Evolutionary conservation across 163 green algal genomes (phyloP).

Genomic region (Scenedesmus sp.): DNA sequence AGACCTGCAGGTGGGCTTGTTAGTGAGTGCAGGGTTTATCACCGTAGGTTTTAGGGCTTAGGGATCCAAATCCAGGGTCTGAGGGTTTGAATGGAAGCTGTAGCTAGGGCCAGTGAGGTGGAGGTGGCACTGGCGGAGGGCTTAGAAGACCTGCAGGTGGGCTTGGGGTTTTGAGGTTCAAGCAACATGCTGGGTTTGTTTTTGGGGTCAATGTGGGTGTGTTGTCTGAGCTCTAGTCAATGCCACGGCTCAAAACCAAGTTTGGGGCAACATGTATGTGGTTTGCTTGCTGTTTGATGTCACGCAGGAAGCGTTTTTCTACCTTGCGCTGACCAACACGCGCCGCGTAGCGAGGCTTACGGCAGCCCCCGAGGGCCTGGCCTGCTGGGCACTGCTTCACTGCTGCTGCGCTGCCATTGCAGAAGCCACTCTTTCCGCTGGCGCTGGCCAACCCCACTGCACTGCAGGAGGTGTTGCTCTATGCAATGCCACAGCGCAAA

Average conservation of each 20-base stretch:
- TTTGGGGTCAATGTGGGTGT: not conserved
- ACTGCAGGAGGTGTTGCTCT: no score
- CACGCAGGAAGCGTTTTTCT: slow-evolving; percentile 53
- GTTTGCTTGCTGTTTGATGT: not conserved
- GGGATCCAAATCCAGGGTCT: no score
- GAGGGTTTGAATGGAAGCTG: no score
- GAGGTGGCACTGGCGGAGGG: slow-evolving; percentile 4
- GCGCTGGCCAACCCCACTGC: no score
- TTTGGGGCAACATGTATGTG: not conserved
- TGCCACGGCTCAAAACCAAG: not conserved
- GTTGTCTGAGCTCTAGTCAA: no score
- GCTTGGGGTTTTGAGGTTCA: not conserved
- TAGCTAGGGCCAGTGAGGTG: not conserved
- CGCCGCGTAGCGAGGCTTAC: slow-evolving; percentile 56
- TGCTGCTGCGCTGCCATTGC: no score
- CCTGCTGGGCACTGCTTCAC: slow-evolving; percentile 59
- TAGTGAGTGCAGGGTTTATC: not conserved
- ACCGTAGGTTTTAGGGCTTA: not conserved
- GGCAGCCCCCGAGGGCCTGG: slow-evolving; percentile 44
- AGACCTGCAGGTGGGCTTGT: slow-evolving; percentile 31
- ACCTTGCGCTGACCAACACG: slow-evolving; percentile 60
- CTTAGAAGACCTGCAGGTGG: slow-evolving; percentile 42
- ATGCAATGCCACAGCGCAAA: no score
- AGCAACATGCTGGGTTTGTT: not conserved
- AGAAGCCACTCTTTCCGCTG: no score